phyloP scores from a whole-genome alignment of 352 stramenopile species.

The Phytophthora foliorum region DNA sequence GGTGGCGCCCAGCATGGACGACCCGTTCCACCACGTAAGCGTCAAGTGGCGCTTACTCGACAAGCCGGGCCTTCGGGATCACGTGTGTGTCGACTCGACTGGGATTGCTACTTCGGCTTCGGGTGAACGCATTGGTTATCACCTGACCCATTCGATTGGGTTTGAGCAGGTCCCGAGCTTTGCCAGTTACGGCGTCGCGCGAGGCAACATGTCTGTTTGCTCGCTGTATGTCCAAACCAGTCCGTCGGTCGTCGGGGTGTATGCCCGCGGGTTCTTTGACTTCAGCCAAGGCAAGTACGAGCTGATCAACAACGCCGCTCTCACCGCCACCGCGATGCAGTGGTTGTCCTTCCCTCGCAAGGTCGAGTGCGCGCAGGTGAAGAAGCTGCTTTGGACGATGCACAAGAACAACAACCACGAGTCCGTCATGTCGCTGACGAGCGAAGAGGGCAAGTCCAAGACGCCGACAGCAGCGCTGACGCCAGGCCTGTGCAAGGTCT shows the following conservation, averaged over 20 bases:
- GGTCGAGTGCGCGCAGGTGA: conserved; percentile 36
- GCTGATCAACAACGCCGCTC: conserved; percentile 22
- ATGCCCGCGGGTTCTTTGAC: conserved; percentile 45
- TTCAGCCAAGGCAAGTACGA: conserved; percentile 27
- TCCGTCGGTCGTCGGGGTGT: conserved; percentile 13
- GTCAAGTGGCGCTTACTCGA: conserved; percentile 44
- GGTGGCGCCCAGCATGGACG: conserved; percentile 14
- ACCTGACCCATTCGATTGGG: conserved; percentile 51
- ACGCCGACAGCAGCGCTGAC: neutral
- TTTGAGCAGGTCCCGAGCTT: conserved; percentile 31
- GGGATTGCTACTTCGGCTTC: conserved; percentile 30
- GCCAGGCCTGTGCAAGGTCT: conserved; percentile 34
- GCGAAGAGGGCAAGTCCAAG: conserved; percentile 17
- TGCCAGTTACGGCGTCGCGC: conserved; percentile 14
- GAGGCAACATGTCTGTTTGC: conserved; percentile 34
- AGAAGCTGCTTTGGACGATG: conserved; percentile 40
- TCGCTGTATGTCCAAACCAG: conserved; percentile 28
- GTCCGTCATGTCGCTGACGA: conserved; percentile 23
- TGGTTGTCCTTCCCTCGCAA: conserved; percentile 32
- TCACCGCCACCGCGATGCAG: conserved; percentile 18
- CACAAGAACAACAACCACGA: conserved; percentile 18
- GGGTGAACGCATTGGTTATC: conserved; percentile 50
- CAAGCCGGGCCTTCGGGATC: conserved; percentile 42
- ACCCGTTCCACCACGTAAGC: conserved; percentile 47
- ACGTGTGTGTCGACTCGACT: conserved; percentile 54